A percentile compares a stretch with the other conserved stretches of the same genome.
Conservation (phyloP, 495 filamentous ascomycete species). For the Neurospora sp. region DNA sequence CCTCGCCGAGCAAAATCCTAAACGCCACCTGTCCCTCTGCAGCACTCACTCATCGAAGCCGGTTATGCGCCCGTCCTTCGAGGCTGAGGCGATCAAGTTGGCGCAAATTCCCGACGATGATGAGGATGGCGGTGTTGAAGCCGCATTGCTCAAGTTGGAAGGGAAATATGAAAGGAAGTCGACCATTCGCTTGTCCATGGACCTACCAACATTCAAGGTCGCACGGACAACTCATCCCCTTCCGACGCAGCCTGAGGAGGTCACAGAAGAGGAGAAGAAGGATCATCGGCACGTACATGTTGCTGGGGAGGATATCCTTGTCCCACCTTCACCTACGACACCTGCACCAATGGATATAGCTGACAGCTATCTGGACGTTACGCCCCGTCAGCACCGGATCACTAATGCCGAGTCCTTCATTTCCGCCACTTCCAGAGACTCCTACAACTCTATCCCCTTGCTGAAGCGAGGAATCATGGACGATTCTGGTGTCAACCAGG, state of each 20-base stretch:
- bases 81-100: slow-evolving; percentile 79
- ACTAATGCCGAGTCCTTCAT: slow-evolving; percentile 34
- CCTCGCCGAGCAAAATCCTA: slow-evolving; percentile 39
- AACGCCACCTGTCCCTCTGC: slow-evolving; percentile 49
- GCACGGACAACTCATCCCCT: slow-evolving; percentile 3
- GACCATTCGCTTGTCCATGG: slow-evolving; percentile 28
- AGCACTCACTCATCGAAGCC: slow-evolving; percentile 68
- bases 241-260: slow-evolving; percentile 12
- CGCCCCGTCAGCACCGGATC: slow-evolving; percentile 7
- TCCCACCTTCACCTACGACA: slow-evolving; percentile 17
- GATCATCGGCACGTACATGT: slow-evolving; percentile 39
- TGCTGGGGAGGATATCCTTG: slow-evolving; percentile 19
- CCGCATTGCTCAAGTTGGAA: slow-evolving; percentile 85
- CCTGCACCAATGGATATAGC: slow-evolving; percentile 9
- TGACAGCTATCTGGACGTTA: slow-evolving; percentile 15
- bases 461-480: slow-evolving; percentile 64
- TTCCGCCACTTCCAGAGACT: slow-evolving; percentile 42
- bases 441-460: slow-evolving; percentile 68
- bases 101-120: slow-evolving; percentile 83
- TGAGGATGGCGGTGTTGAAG: slow-evolving; percentile 87
- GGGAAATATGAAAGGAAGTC: slow-evolving; percentile 61
- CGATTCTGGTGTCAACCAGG: slow-evolving; percentile 30
- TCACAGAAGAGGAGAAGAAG: slow-evolving; percentile 31
- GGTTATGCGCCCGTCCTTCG: slow-evolving; percentile 75
- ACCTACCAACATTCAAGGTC: slow-evolving; percentile 8